phyloP scores from a whole-genome alignment of 129 eudicot species.

The Centella asiatica region DNA sequence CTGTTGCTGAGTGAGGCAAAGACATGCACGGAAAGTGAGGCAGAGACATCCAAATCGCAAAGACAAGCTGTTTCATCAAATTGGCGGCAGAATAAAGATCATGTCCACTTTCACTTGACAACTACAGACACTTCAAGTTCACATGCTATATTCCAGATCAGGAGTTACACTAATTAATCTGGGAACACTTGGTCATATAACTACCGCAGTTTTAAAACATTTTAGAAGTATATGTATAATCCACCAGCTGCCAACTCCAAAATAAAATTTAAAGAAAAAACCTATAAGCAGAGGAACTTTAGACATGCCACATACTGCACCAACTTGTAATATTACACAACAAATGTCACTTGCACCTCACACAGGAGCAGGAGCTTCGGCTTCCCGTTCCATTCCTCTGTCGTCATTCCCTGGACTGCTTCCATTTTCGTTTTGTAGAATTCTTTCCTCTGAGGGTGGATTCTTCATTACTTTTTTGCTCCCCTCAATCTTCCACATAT shows the following conservation, averaged over 20 bases:
- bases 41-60: neutral
- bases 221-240: neutral
- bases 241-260: neutral
- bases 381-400: conserved; percentile 24
- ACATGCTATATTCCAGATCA: neutral
- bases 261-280: neutral
- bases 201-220: neutral
- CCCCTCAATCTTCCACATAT: conserved; percentile 55
- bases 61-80: neutral
- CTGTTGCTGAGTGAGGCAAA: too few species aligned
- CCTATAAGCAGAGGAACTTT: neutral
- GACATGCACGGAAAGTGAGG: neutral
- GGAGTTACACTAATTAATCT: neutral
- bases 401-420: conserved; percentile 30
- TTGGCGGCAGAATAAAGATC: neutral
- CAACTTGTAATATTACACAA: neutral
- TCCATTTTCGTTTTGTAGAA: conserved; percentile 37
- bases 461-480: conserved; percentile 37
- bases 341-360: conserved; percentile 13
- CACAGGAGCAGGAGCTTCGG: conserved; percentile 37
- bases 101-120: neutral
- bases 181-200: neutral
- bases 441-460: conserved; percentile 71
- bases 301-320: conserved; percentile 1
- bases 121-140: neutral